These are phyloP conservation scores for Brachypodium distachyon DNA, from an alignment of 202 grass and related monocot species.

Conservation along the genomic window DNA sequence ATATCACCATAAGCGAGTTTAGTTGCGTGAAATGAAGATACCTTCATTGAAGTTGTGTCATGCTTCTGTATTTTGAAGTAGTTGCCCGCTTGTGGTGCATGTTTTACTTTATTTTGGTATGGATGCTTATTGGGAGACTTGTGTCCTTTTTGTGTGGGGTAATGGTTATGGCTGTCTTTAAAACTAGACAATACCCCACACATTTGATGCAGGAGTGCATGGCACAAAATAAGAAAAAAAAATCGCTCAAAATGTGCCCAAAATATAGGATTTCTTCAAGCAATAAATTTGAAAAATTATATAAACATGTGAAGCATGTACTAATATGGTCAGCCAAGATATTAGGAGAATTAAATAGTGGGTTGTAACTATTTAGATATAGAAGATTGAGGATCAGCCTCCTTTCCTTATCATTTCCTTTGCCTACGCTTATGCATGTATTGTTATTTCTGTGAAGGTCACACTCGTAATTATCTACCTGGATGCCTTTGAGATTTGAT, in stretches of 20 bases:
- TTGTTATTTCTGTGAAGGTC: not conserved
- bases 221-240: too few species aligned
- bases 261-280: too few species aligned
- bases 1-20: not conserved
- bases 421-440: not conserved
- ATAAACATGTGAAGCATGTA: too few species aligned
- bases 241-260: too few species aligned
- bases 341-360: too few species aligned
- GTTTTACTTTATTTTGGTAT: not conserved
- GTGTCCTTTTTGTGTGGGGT: not conserved
- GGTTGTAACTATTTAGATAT: too few species aligned
- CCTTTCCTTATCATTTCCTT: not conserved
- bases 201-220: too few species aligned
- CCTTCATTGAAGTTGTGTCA: not conserved
- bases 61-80: not conserved
- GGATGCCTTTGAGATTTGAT: not conserved
- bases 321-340: too few species aligned
- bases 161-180: not conserved
- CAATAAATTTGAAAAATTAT: too few species aligned
- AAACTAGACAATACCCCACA: too few species aligned
- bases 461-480: not conserved
- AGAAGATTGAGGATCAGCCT: too few species aligned
- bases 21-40: not conserved
- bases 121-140: not conserved
- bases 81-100: not conserved